Evolutionary conservation across 2,329 filamentous ascomycete genomes (phyloP).

Genomic region (Aspergillus sp.): DNA sequence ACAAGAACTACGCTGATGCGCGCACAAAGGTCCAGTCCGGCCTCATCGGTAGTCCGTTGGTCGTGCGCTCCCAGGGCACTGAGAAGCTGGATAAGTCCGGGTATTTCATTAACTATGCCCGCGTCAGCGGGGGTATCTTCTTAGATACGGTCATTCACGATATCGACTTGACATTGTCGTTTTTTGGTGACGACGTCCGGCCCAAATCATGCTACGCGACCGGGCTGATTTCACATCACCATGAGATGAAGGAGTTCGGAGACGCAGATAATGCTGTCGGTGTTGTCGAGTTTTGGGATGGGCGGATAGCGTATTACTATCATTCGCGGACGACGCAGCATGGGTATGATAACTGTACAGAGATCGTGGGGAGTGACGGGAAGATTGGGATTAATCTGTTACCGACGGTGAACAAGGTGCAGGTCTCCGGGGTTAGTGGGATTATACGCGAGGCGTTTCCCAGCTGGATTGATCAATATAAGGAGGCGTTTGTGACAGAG

Average conservation of each 20-base stretch:
- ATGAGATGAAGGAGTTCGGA: conserved; percentile 56
- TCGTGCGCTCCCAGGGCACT: conserved; percentile 66
- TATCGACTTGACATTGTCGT: conserved; percentile 66
- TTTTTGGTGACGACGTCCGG: conserved; percentile 53
- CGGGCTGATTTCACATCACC: conserved; percentile 60
- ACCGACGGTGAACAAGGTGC: conserved; percentile 54
- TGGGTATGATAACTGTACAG: conserved; percentile 66
- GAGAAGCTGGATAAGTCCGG: conserved; percentile 64
- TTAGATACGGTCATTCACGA: conserved; percentile 71
- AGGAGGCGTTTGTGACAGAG: conserved; percentile 64
- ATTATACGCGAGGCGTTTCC: conserved; percentile 61
- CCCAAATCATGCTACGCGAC: conserved; percentile 58
- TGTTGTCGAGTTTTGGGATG: conserved; percentile 64
- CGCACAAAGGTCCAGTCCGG: conserved; percentile 54
- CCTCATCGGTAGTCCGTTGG: conserved; percentile 58
- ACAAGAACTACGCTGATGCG: conserved; percentile 64
- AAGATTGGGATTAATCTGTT: conserved; percentile 63
- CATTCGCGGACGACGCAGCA: conserved; percentile 65
- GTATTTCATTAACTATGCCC: conserved; percentile 68
- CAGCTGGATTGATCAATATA: conserved; percentile 65
- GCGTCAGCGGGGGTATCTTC: conserved; percentile 67
- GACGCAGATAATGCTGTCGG: conserved; percentile 65
- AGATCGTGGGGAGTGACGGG: conserved; percentile 66
- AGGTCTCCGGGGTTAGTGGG: conserved; percentile 55
- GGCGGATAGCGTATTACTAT: conserved; percentile 65